A percentile compares a stretch with the other conserved stretches of the same genome.
These are phyloP conservation scores for Sideroxylon spinosum DNA, from an alignment of 179 eudicot genomes.

Conservation along the genomic window DNA sequence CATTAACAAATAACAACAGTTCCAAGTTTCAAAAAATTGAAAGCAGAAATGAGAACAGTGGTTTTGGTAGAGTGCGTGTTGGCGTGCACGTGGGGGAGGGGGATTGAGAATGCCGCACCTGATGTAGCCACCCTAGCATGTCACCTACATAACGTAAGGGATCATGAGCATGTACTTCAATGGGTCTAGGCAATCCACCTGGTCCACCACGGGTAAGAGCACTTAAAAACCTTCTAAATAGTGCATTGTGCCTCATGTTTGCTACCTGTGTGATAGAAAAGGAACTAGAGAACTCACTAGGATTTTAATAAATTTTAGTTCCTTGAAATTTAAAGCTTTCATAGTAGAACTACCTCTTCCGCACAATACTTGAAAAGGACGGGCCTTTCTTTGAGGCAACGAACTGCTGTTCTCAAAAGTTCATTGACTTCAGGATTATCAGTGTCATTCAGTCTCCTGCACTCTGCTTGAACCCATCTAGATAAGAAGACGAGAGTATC, in stretches of 20 bases:
- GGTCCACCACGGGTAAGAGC: conserved; percentile 99
- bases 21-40: background rate
- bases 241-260: conserved; percentile 95
- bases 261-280: conserved; percentile 57
- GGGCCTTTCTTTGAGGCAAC: conserved; percentile 93
- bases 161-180: conserved; percentile 98
- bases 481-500: conserved; percentile 15
- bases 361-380: conserved; percentile 98
- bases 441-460: conserved; percentile 84
- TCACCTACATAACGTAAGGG: conserved; percentile 97
- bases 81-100: background rate
- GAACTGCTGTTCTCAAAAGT: conserved; percentile 79
- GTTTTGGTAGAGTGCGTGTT: no score
- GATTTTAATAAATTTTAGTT: background rate
- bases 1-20: no score
- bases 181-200: conserved; percentile 98
- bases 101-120: conserved; percentile 35
- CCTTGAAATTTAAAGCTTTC: conserved; percentile 3
- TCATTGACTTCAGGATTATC: conserved; percentile 98
- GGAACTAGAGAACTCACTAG: background rate
- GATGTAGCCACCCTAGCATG: conserved; percentile 98
- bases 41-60: background rate
- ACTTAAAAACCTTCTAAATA: conserved; percentile 90
- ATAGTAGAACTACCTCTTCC: conserved; percentile 64
- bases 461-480: conserved; percentile 98